A percentile compares a stretch with the other conserved stretches of the same genome.
Conservation (phyloP, 1,284 basidiomycete species). For the Cerrena zonata region DNA sequence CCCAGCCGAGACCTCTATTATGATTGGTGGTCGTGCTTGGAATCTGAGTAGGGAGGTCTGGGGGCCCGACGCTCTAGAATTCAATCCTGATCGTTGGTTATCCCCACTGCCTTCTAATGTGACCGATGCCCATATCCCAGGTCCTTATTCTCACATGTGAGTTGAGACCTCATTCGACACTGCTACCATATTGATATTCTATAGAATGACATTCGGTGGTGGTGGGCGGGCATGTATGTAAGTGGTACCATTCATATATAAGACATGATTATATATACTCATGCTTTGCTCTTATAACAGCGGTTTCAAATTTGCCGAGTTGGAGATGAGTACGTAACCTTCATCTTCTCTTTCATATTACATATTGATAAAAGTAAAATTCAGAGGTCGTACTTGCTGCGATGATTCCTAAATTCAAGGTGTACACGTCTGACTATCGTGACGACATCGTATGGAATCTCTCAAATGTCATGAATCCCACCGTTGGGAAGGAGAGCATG, state of each 20-base stretch:
- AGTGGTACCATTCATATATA: background rate
- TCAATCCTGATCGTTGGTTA: constrained; percentile 33
- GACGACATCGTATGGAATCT: constrained; percentile 15
- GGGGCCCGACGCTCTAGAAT: constrained; percentile 50
- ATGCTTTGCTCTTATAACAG: constrained; percentile 11
- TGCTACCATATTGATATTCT: background rate
- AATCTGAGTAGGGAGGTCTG: constrained; percentile 44
- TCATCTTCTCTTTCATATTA: background rate
- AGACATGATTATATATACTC: background rate
- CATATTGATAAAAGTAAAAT: background rate
- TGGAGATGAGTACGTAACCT: constrained; percentile 30
- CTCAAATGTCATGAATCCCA: constrained; percentile 9
- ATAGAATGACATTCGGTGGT: constrained; percentile 30
- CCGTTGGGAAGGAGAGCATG: constrained; percentile 5
- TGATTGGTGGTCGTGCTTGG: constrained; percentile 40
- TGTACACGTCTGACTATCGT: constrained; percentile 10
- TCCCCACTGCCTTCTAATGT: constrained; percentile 15
- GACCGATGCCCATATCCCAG: constrained; percentile 17
- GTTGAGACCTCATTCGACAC: constrained; percentile 2
- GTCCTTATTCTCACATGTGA: constrained; percentile 23
- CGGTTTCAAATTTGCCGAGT: constrained; percentile 31
- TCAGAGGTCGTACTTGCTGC: constrained; percentile 16
- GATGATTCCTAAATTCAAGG: constrained; percentile 13
- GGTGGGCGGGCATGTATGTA: constrained; percentile 29
- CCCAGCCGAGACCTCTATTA: constrained; percentile 39